A percentile compares a stretch with the other conserved stretches of the same genome.
These are phyloP conservation scores for Penicillium sp. DNA, from an alignment of 2,329 filamentous ascomycete genomes.

Conservation along the genomic window DNA sequence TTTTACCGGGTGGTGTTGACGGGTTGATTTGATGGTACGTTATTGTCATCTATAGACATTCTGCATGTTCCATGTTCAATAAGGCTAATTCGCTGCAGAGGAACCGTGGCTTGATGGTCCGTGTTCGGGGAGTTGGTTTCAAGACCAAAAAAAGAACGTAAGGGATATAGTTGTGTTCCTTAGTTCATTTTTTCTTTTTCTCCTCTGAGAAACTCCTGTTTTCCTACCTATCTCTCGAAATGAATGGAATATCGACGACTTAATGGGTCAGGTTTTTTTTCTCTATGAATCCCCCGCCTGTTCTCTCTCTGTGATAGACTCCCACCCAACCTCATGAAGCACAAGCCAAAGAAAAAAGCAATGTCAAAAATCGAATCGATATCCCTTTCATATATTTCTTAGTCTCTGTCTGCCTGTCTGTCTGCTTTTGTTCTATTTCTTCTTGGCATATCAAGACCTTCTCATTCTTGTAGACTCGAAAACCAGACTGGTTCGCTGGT, in stretches of 20 bases:
- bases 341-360: slow-evolving; percentile 9
- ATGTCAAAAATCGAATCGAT: slow-evolving; percentile 14
- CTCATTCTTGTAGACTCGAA: slow-evolving; percentile 30
- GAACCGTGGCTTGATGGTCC: slow-evolving; percentile 22
- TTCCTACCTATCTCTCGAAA: slow-evolving; percentile 25
- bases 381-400: neutral
- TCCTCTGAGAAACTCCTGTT: slow-evolving; percentile 18
- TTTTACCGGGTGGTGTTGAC: slow-evolving; percentile 25
- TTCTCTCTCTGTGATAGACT: slow-evolving; percentile 16
- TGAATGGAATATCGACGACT: slow-evolving; percentile 25
- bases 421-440: neutral
- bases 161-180: slow-evolving; percentile 17
- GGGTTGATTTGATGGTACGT: slow-evolving; percentile 25
- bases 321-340: slow-evolving; percentile 9
- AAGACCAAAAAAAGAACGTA: slow-evolving; percentile 14
- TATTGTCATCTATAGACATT: neutral
- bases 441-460: slow-evolving; percentile 41
- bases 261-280: slow-evolving; percentile 18
- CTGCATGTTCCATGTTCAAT: neutral
- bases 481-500: slow-evolving; percentile 18
- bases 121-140: slow-evolving; percentile 20
- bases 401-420: neutral
- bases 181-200: slow-evolving; percentile 15
- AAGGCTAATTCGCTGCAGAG: slow-evolving; percentile 7
- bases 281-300: slow-evolving; percentile 11